phyloP scores from a whole-genome alignment of 495 filamentous ascomycete species.

The Podospora sp. region DNA sequence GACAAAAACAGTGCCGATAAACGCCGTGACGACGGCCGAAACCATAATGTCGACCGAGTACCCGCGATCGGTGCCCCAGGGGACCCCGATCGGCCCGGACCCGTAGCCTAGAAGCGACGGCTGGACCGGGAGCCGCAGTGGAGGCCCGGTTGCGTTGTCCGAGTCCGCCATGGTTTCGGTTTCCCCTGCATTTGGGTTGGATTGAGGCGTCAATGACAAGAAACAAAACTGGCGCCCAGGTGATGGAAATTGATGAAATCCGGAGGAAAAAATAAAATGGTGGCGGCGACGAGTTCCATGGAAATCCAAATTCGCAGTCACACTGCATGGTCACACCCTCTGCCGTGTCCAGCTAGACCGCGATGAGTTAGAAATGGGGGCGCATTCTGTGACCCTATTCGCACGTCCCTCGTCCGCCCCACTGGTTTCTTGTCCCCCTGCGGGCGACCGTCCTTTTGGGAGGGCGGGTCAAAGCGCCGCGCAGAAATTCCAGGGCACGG shows the following conservation, averaged over 20 bases:
- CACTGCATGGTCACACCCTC: not conserved
- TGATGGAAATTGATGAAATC: too few species aligned
- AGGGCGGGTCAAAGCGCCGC: not conserved
- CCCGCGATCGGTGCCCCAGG: not conserved
- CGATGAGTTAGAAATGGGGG: not conserved
- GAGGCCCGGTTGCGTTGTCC: not conserved
- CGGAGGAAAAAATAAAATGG: not conserved
- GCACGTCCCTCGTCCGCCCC: not conserved
- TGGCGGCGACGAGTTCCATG: not conserved
- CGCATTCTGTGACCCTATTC: not conserved
- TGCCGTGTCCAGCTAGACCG: not conserved
- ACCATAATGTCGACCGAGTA: constrained; percentile 13
- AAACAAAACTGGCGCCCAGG: too few species aligned
- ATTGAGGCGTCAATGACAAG: not conserved
- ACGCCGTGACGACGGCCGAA: constrained; percentile 4
- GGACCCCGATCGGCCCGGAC: constrained; percentile 2
- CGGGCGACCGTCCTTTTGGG: not conserved
- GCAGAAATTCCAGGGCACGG: not conserved
- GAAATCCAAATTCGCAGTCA: not conserved
- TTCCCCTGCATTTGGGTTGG: not conserved
- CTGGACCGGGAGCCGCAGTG: not conserved
- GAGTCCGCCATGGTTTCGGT: not conserved
- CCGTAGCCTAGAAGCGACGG: not conserved
- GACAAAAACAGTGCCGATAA: constrained; percentile 8
- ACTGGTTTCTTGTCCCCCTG: not conserved